Conservation (phyloP, 2,329 filamentous ascomycete genomes). For the Beauveria asiatica region DNA sequence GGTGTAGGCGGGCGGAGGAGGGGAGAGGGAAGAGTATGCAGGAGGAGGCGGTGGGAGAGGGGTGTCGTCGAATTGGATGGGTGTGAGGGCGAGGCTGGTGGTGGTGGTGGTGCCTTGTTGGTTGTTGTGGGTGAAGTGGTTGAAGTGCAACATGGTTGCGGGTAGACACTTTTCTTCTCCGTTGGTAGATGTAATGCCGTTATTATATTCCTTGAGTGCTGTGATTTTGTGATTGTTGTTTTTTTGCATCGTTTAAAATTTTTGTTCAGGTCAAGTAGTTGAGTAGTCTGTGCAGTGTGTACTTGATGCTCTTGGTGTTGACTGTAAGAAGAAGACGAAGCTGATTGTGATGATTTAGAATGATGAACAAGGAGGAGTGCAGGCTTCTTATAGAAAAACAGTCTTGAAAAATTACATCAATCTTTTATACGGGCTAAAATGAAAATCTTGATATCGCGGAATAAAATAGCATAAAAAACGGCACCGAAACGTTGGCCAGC, state of each 20-base stretch:
- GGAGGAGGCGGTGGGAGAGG: neutral
- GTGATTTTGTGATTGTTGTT: no score
- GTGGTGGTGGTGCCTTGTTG: neutral
- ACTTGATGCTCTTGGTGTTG: neutral
- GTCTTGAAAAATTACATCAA: neutral
- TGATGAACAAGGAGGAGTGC: neutral
- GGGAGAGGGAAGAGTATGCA: neutral
- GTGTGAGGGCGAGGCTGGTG: neutral
- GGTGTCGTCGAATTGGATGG: neutral
- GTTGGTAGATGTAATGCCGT: neutral
- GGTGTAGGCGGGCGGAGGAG: neutral
- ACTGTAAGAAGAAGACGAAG: neutral
- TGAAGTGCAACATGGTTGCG: neutral
- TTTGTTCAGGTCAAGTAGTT: neutral
- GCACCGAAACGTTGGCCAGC: neutral
- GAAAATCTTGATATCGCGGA: neutral
- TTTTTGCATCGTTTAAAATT: neutral
- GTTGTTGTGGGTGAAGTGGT: neutral
- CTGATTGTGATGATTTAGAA: neutral
- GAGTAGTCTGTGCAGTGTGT: neutral
- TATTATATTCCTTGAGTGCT: neutral
- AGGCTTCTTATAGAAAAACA: neutral
- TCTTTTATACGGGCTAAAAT: neutral
- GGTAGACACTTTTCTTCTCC: neutral
- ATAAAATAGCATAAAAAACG: neutral